These are phyloP conservation scores for Casaregolazyma suthepensis DNA, from an alignment of 1,139 yeast species.

Conservation along the genomic window DNA sequence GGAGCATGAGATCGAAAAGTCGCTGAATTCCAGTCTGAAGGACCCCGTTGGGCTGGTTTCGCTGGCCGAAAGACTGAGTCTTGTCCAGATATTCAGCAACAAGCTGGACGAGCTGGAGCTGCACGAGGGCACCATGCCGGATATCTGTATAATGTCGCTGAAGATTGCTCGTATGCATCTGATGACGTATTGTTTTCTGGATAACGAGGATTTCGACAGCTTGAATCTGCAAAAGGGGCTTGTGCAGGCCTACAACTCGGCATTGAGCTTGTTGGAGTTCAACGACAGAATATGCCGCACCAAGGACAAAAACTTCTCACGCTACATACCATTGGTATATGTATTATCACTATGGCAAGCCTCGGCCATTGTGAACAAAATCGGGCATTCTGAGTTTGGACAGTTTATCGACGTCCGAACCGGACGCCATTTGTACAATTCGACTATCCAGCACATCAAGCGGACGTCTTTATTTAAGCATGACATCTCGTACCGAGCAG, in stretches of 20 bases:
- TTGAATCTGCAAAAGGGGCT: slow-evolving; percentile 70
- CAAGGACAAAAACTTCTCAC: slow-evolving; percentile 56
- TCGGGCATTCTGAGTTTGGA: slow-evolving; percentile 68
- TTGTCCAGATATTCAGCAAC: slow-evolving; percentile 60
- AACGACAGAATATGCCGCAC: slow-evolving; percentile 51
- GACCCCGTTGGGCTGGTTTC: slow-evolving; percentile 62
- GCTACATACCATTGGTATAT: slow-evolving; percentile 78
- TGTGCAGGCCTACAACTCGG: slow-evolving; percentile 71
- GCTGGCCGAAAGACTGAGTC: slow-evolving; percentile 63
- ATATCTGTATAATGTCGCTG: slow-evolving; percentile 49
- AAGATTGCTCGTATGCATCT: slow-evolving; percentile 73
- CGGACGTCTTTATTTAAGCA: slow-evolving; percentile 82
- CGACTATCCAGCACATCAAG: slow-evolving; percentile 63
- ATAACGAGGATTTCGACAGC: slow-evolving; percentile 42
- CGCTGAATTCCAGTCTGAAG: slow-evolving; percentile 65
- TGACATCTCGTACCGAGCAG: slow-evolving; percentile 87
- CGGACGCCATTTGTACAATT: slow-evolving; percentile 66
- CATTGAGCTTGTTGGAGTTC: slow-evolving; percentile 64
- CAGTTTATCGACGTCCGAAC: slow-evolving; percentile 59
- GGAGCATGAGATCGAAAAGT: slow-evolving; percentile 77
- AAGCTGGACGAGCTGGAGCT: slow-evolving; percentile 73
- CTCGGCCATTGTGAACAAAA: slow-evolving; percentile 72
- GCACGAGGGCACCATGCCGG: slow-evolving; percentile 28
- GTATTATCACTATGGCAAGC: slow-evolving; percentile 87
- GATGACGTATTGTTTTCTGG: slow-evolving; percentile 74